These are phyloP conservation scores for Calonectria hawksworthii DNA, from an alignment of 2,329 filamentous ascomycete genomes.

Conservation along the genomic window DNA sequence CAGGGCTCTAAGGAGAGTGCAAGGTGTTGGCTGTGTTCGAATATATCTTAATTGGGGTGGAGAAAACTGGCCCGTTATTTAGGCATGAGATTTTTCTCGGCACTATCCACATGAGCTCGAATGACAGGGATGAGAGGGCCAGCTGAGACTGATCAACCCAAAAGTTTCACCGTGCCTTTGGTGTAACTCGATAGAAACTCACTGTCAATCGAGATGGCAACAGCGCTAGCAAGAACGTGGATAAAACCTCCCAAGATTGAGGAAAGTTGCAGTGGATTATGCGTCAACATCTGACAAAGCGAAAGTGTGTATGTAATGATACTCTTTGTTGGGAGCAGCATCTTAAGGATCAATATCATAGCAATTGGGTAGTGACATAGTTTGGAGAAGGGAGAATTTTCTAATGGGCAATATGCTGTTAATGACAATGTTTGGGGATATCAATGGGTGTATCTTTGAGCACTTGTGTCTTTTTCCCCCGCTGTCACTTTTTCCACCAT, in stretches of 20 bases:
- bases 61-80: not conserved
- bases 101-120: not conserved
- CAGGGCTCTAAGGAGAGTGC: not conserved
- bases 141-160: not conserved
- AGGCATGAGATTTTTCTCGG: not conserved
- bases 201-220: not conserved
- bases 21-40: not conserved
- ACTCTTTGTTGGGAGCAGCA: not conserved
- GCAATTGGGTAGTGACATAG: not conserved
- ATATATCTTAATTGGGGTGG: not conserved
- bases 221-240: not conserved
- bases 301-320: not conserved
- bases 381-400: not conserved
- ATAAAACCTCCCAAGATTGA: not conserved
- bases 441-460: not conserved
- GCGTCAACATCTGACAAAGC: not conserved
- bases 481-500: not conserved
- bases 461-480: not conserved
- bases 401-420: not conserved
- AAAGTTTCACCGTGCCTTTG: not conserved
- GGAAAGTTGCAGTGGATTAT: not conserved
- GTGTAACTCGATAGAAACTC: not conserved
- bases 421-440: not conserved
- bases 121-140: not conserved
- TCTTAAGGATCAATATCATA: not conserved